Evolutionary conservation across 2,329 filamentous ascomycete species (phyloP).

Genomic region (Ceratocystis variospora): DNA sequence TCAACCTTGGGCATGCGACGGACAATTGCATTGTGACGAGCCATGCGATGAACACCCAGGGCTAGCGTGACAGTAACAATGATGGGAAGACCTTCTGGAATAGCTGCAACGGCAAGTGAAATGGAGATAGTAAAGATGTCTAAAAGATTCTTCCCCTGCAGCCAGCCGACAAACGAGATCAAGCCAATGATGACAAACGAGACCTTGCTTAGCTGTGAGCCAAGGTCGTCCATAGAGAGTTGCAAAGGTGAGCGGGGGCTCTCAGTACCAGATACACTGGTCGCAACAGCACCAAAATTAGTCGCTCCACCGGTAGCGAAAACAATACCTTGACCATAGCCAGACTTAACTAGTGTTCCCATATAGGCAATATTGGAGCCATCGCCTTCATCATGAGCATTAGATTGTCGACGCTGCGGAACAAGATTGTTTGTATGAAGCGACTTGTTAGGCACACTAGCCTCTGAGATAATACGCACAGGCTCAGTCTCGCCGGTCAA

Average conservation of each 20-base stretch:
- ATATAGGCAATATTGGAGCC: slow-evolving; percentile 93
- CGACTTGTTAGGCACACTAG: slow-evolving; percentile 23
- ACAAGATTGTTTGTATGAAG: background rate
- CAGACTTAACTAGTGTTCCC: slow-evolving; percentile 90
- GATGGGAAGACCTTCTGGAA: slow-evolving; percentile 90
- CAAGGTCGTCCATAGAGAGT: slow-evolving; percentile 92
- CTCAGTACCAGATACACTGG: slow-evolving; percentile 86
- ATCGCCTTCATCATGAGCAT: slow-evolving; percentile 37
- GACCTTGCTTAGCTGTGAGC: slow-evolving; percentile 89
- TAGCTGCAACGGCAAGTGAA: slow-evolving; percentile 87
- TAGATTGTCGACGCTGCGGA: slow-evolving; percentile 22
- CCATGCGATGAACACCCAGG: slow-evolving; percentile 91
- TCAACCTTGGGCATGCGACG: slow-evolving; percentile 93
- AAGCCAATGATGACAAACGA: slow-evolving; percentile 89
- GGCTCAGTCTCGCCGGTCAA: slow-evolving; percentile 94
- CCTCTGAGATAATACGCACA: slow-evolving; percentile 60
- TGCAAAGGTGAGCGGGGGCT: slow-evolving; percentile 89
- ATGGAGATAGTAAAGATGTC: slow-evolving; percentile 98
- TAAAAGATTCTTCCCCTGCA: slow-evolving; percentile 76
- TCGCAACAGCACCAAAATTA: slow-evolving; percentile 91
- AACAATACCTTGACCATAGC: slow-evolving; percentile 91
- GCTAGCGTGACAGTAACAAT: slow-evolving; percentile 96
- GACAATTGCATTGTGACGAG: slow-evolving; percentile 85
- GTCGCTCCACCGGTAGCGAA: slow-evolving; percentile 89
- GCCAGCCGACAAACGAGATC: slow-evolving; percentile 79